Evolutionary conservation across 176 grass and related monocot species (phyloP), one percentile per base, ranked within the genome.

Genomic region (Echinochloa phyllopogon): DNA sequence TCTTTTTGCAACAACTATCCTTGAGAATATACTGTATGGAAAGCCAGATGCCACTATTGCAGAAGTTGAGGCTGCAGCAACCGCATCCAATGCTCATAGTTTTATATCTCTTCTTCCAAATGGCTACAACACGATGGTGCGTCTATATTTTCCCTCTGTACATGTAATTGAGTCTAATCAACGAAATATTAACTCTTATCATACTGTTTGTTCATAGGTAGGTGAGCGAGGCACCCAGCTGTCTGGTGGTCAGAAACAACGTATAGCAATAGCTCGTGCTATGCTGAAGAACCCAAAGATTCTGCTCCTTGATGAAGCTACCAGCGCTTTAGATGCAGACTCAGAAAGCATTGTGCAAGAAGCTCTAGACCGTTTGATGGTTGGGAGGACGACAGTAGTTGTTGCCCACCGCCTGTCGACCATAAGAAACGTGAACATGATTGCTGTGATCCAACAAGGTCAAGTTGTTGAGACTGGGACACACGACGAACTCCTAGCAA

Each of bases 251-350:
- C 97, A 99, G 85, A 99, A 94, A 75, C 97, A 99, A 84, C 93
- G 97, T 50, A 99, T 99, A 82, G 97, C 97, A 47, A 99, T 99
- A 44, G 94, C 94, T 70, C 89, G 97, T 33, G 97, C 97, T 62
- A 94, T 99, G 89, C 82, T 99, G 21, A 99, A 96, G 89, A 90
- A 99, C 75, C 97, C 97, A 6, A 99, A 96, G 71, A 92, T 99
- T 86, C 86, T 99, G 72, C 94, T 99, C 17, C 93, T 99, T 21
- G 97, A 99, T 92, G 96, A 99, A 87, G 96, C 96, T 60, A 99
- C 96, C 43, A 99, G 96, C 78, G 96, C 96, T 57, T 87, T 99
- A 78, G 97, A 99, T 76, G 90, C 92, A 69, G 97, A 89, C n/a
- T 99, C 94, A 33, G 97, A 99, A 77, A 94, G 67, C 88, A 94